Evolutionary conservation across 306 rosid genomes (phyloP).

Genomic region (Trichosanthes cucumerina): DNA sequence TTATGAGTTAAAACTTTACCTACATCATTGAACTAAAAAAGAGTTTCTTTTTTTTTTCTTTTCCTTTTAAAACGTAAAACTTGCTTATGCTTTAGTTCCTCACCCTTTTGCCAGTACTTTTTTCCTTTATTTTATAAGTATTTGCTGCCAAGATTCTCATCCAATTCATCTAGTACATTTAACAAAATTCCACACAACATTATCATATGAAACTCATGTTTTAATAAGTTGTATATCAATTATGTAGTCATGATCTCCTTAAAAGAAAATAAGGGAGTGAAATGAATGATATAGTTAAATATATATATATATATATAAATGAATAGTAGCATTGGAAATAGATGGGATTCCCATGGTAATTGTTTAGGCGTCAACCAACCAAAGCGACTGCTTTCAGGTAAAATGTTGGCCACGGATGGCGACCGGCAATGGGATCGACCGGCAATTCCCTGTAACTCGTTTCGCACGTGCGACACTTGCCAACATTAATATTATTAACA

Average conservation of each 20-base stretch:
- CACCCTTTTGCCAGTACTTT: background rate
- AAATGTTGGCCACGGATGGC: slow-evolving; percentile 27
- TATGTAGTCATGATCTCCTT: too few relatives aligned
- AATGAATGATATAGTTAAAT: too few relatives aligned
- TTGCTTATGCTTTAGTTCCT: too few relatives aligned
- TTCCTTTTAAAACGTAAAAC: too few relatives aligned
- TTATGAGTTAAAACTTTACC: background rate
- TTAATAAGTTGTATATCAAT: too few relatives aligned
- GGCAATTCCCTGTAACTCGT: slow-evolving; percentile 15
- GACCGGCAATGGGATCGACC: slow-evolving; percentile 20
- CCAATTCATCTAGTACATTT: background rate
- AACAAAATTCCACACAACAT: background rate
- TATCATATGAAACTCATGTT: background rate
- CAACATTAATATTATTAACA: background rate
- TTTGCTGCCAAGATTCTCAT: background rate
- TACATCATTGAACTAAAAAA: background rate
- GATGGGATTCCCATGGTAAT: background rate
- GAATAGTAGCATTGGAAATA: background rate
- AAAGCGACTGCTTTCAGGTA: slow-evolving; percentile 14
- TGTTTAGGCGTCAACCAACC: slow-evolving; percentile 16
- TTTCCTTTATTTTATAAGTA: too few relatives aligned
- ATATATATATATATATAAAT: too few relatives aligned
- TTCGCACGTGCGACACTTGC: slow-evolving; percentile 6
- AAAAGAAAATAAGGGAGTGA: too few relatives aligned
- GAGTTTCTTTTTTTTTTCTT: too few relatives aligned